Conservation (phyloP, 225 moss, liverwort and hornwort genomes). For the Lunularia cruciata region DNA sequence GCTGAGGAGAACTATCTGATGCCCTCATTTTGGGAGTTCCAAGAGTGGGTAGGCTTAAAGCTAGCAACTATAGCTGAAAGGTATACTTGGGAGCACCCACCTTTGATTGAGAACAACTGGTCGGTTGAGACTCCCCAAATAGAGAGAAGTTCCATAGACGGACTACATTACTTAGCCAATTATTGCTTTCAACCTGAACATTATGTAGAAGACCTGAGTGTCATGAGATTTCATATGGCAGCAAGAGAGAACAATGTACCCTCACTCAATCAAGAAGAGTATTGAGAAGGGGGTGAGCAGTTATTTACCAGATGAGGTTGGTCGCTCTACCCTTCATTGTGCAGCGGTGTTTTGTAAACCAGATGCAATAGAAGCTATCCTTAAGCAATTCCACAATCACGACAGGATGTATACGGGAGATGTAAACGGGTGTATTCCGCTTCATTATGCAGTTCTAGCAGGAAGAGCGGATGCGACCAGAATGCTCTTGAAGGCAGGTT, state of each 20-base stretch:
- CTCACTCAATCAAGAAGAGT: neutral
- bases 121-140: too few relatives aligned
- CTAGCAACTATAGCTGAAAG: too few relatives aligned
- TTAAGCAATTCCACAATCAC: neutral
- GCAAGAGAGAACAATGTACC: slow-evolving; percentile 1
- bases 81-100: too few relatives aligned
- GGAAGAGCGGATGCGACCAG: slow-evolving; percentile 28
- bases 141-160: neutral
- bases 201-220: neutral
- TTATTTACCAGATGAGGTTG: neutral
- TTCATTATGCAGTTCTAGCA: slow-evolving; percentile 47
- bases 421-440: slow-evolving; percentile 31
- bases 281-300: neutral
- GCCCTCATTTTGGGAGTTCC: too few relatives aligned
- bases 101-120: too few relatives aligned
- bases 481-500: slow-evolving; percentile 38
- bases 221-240: neutral
- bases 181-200: neutral
- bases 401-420: neutral
- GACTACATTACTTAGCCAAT: neutral
- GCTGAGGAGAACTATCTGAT: too few relatives aligned
- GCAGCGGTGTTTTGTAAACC: neutral
- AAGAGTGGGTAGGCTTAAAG: too few relatives aligned
- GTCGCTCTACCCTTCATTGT: slow-evolving; percentile 8
- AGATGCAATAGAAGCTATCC: neutral